Conservation (phyloP, 371 early-diverging fungal genomes). For the Saksenaea vasiformis region DNA sequence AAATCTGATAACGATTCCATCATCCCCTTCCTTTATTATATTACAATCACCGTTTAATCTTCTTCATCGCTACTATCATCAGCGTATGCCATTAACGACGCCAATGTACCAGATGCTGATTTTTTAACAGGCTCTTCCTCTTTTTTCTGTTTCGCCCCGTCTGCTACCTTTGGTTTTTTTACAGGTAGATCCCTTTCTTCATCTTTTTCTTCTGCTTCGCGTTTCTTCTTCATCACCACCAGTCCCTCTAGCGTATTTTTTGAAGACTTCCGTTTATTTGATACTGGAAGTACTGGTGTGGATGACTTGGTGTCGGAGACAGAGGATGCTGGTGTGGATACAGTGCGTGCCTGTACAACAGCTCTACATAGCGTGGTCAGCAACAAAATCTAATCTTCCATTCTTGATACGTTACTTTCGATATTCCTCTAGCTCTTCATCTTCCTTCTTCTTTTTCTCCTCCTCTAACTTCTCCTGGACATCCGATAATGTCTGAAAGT, state of each 20-base stretch:
- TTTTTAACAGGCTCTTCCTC: conserved; percentile 5
- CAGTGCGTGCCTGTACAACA: conserved; percentile 17
- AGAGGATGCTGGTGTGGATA: background rate
- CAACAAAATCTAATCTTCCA: background rate
- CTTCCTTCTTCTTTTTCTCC: conserved; percentile 56
- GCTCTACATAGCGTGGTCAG: conserved; percentile 17
- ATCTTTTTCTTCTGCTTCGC: conserved; percentile 14
- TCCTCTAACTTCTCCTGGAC: conserved; percentile 56
- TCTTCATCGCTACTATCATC: conserved; percentile 32
- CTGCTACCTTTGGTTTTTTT: conserved; percentile 6
- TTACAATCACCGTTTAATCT: background rate
- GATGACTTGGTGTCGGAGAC: background rate
- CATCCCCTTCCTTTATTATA: background rate
- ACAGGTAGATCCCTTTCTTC: conserved; percentile 1
- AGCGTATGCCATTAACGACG: conserved; percentile 33
- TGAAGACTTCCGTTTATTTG: conserved; percentile 11
- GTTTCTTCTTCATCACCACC: conserved; percentile 38
- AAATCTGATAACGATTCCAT: background rate
- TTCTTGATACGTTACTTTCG: conserved; percentile 43
- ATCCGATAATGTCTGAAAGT: conserved; percentile 62
- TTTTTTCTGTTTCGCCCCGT: conserved; percentile 9
- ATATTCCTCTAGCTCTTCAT: conserved; percentile 62
- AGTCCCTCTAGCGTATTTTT: conserved; percentile 26
- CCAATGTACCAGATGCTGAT: conserved; percentile 8
- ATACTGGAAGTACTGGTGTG: background rate